These are phyloP conservation scores for Blastobotrys apis DNA, from an alignment of 1,139 yeast species.

Conservation along the genomic window DNA sequence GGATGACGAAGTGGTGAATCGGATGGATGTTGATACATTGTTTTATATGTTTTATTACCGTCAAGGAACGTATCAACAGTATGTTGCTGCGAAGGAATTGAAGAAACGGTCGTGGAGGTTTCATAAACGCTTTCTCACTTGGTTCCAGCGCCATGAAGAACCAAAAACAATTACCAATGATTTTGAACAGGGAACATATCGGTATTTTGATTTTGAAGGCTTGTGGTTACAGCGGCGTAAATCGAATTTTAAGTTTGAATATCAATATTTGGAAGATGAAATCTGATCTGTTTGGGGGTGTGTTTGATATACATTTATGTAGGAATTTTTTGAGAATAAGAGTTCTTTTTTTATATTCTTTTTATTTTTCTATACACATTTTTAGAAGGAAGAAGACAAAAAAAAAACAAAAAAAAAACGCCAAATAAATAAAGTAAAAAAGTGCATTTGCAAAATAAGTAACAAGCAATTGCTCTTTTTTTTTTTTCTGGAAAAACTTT, in stretches of 20 bases:
- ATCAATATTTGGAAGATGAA: slow-evolving; percentile 43
- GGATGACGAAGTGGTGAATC: slow-evolving; percentile 50
- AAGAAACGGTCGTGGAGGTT: slow-evolving; percentile 83
- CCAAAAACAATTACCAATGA: slow-evolving; percentile 46
- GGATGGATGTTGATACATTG: slow-evolving; percentile 81
- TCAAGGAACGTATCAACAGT: slow-evolving; percentile 66
- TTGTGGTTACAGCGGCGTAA: slow-evolving; percentile 84
- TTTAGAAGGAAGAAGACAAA: too few relatives aligned
- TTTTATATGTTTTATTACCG: slow-evolving; percentile 88
- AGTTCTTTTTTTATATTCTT: background rate
- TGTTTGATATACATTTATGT: too few relatives aligned
- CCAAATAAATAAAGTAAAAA: background rate
- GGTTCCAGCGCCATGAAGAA: slow-evolving; percentile 71
- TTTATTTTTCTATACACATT: background rate
- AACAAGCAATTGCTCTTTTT: too few relatives aligned
- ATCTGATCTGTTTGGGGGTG: slow-evolving; percentile 19
- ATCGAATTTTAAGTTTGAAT: slow-evolving; percentile 60
- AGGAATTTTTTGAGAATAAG: too few relatives aligned
- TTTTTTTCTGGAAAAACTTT: background rate
- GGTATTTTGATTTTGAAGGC: slow-evolving; percentile 88
- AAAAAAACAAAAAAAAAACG: too few relatives aligned
- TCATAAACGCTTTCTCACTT: slow-evolving; percentile 69
- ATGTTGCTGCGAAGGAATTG: slow-evolving; percentile 80
- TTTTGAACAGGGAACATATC: slow-evolving; percentile 53
- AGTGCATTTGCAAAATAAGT: too few relatives aligned